Evolutionary conservation across 805 yeast genomes (phyloP), one percentile per base, ranked within the genome.

Genomic region (Cyberlindnera xylosilytica): DNA sequence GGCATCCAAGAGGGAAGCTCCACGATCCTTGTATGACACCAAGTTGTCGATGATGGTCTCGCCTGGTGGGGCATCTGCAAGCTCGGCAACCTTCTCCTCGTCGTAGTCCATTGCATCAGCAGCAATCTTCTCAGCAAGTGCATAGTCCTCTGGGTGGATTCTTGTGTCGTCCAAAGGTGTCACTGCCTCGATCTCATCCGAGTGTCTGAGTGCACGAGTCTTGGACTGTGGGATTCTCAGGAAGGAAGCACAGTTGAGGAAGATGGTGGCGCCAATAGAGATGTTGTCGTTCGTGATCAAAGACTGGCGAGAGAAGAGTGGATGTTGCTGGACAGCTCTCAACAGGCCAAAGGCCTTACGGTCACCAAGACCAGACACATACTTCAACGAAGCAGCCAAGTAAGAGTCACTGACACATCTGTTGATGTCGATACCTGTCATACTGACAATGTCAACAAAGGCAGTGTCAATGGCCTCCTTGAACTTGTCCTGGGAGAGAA

Each of bases 71-170:
- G 70, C 85, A 47, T 81, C 83, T 58, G 87, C 90, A 36, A 83
- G 63, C 43, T 83, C 90, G 2, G 81, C 83, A 57, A 87, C 72
- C 51, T 89, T 96, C 63, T 91, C 98, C 56, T 95, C 99, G 55
- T 89, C 97, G 50, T 90, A 75, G 61, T 91, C 99, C 51, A 93
- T 73, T 2, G 99, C 98, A 69, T 93, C 99, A 2, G 96, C 93
- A 7, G 97, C 98, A 90, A 93, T 93, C 62, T 93, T 93, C 38
- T 93, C 79, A 3, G 97, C 98, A 53, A 93, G 73, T 50, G 87
- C 96, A 62, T 93, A 93, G 66, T 93, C 99, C 64, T 93, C 98
- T 7, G 98, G 98, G 57, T 93, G 99, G 36, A 93, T 89, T 67
- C 99, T 78, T 0, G 99, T 93, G 38, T 93, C 90, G 63, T 93